A percentile compares a stretch with the other conserved stretches of the same genome.
Conservation (phyloP, 2,329 filamentous ascomycete species). For the Penicillium occitanis region DNA sequence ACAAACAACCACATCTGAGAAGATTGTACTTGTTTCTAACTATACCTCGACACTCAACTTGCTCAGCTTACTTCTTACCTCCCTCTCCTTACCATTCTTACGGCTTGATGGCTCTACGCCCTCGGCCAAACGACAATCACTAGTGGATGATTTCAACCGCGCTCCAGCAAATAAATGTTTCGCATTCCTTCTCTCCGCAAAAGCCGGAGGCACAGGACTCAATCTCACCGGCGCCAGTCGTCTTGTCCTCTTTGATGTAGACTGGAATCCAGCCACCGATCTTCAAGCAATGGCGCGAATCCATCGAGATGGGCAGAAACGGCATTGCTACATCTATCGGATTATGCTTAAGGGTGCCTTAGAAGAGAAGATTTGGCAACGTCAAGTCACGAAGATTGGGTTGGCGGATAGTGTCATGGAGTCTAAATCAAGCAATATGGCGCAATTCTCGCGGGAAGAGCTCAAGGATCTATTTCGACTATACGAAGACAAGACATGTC, state of each 20-base stretch:
- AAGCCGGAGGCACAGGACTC: conserved; percentile 67
- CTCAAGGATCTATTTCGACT: conserved; percentile 66
- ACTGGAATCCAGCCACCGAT: conserved; percentile 75
- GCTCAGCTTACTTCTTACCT: conserved; percentile 60
- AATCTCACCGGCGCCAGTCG: conserved; percentile 71
- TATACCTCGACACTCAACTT: conserved; percentile 72
- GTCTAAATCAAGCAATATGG: conserved; percentile 54
- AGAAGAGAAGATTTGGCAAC: conserved; percentile 74
- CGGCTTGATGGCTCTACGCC: conserved; percentile 69
- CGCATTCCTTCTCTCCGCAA: conserved; percentile 70
- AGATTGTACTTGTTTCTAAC: conserved; percentile 73
- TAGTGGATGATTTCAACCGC: conserved; percentile 70
- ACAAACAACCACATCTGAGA: conserved; percentile 62
- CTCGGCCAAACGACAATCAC: conserved; percentile 61
- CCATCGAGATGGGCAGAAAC: conserved; percentile 69
- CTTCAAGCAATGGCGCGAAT: conserved; percentile 74
- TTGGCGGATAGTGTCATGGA: conserved; percentile 71
- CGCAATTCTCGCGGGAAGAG: conserved; percentile 66
- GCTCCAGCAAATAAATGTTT: conserved; percentile 58
- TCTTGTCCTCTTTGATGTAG: conserved; percentile 69
- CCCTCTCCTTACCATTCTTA: conserved; percentile 62
- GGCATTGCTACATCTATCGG: conserved; percentile 67
- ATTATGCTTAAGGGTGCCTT: conserved; percentile 67
- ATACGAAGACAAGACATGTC: conserved; percentile 60
- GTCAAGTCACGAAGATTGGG: conserved; percentile 69